Evolutionary conservation across 495 filamentous ascomycete genomes (phyloP), one percentile per base, ranked within the genome.

Genomic region (Aspergillus funiculosus): DNA sequence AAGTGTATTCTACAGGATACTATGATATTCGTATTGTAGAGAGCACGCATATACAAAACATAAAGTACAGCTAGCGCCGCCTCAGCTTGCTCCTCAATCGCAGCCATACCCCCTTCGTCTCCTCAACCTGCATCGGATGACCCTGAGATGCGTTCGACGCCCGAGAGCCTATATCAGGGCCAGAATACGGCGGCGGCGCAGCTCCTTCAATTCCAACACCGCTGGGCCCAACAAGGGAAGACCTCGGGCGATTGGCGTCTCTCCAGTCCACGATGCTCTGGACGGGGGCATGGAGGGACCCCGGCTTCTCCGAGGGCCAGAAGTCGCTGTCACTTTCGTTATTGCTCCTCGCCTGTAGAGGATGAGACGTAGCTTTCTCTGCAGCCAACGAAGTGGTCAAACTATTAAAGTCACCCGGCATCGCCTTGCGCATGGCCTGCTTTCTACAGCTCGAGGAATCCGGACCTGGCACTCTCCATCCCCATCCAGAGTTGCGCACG

Each of bases 251-350:
- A 9, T 7, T 10, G 27, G 40, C 10, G 6, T 28, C 8, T 27
- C 30, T n/a, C 42, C 42, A 45, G 31, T 19, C 31, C 30, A 45
- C 26, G 5, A 45, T 37, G 21, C 42, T 45, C 21, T 22, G 42
- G n/a, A 45, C 42, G 9, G 42, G 42, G 2, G 13, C 21, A 14
- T 11, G 22, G 22, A 13, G 19, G 9, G 31, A 35, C 22, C 18
- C 19, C 9, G 36, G 42, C 7, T 45, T 45, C 42, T 45, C 42
- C 2, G 42, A 36, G 15, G 20, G 42, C 42, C 42, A 45, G 24
- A 36, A 36, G 11, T 36, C 31, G 21, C 18, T 24, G n/a, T n/a
- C n/a, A 18, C 20, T 38, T n/a, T 38, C 18, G 5, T 25, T 8
- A 6, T 29, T 8, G n/a, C 29, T 18, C 6, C 30, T n/a, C 6